Evolutionary conservation across 23 red algal genomes (phyloP).

Genomic region (Agarophyton chilense): DNA sequence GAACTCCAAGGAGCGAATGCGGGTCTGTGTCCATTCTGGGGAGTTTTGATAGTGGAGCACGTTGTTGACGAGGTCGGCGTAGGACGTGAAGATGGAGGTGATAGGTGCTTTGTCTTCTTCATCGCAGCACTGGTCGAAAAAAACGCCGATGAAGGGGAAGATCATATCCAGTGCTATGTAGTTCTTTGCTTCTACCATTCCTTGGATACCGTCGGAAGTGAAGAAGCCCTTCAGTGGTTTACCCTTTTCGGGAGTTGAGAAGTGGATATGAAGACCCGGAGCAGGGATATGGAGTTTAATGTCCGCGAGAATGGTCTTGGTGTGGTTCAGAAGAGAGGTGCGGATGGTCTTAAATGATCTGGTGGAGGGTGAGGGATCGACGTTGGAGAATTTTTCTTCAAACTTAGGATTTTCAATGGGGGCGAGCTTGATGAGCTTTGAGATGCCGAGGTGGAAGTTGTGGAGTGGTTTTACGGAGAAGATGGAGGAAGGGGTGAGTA

Average conservation of each 20-base stretch:
- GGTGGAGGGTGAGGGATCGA: not conserved
- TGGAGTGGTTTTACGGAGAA: slow-evolving; percentile 17
- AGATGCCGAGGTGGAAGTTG: slow-evolving; percentile 14
- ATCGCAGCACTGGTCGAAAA: slow-evolving; percentile 13
- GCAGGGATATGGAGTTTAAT: not conserved
- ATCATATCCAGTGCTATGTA: too few relatives aligned
- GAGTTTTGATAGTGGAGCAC: not conserved
- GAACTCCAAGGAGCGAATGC: not conserved
- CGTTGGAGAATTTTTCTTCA: not conserved
- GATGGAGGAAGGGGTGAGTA: not conserved
- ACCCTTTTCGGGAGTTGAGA: not conserved
- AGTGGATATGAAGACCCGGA: too few relatives aligned
- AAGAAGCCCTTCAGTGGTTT: not conserved
- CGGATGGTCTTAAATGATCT: not conserved
- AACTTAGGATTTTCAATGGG: not conserved
- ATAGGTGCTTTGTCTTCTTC: not conserved
- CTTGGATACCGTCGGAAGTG: too few relatives aligned
- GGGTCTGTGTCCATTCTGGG: not conserved
- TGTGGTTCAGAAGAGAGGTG: not conserved
- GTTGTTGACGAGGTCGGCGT: not conserved
- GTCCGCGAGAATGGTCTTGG: not conserved
- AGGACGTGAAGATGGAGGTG: not conserved
- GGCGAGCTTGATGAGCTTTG: not conserved
- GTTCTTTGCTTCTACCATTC: too few relatives aligned
- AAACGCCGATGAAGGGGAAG: slow-evolving; percentile 31